These are phyloP conservation scores for Colletotrichum musae DNA, from an alignment of 2,329 filamentous ascomycete species.

Conservation along the genomic window DNA sequence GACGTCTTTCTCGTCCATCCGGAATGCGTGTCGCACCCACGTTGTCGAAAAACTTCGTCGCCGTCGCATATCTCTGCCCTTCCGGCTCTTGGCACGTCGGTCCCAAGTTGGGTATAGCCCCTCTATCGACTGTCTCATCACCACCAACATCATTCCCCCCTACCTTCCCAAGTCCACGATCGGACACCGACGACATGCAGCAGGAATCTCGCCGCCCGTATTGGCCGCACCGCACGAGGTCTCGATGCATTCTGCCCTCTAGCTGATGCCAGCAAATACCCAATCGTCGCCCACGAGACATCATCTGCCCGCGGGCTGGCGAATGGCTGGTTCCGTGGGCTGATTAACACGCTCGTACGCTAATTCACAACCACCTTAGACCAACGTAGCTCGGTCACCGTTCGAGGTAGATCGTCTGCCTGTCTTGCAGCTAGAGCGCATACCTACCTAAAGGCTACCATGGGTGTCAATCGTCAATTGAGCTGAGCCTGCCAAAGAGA, in stretches of 20 bases:
- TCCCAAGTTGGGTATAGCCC: constrained; percentile 32
- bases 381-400: constrained; percentile 6
- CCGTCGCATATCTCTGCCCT: constrained; percentile 6
- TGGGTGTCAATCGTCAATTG: too few species aligned
- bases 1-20: constrained; percentile 26
- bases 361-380: background rate
- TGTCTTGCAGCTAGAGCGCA: too few species aligned
- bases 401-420: constrained; percentile 15
- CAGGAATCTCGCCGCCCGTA: constrained; percentile 5
- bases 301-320: background rate
- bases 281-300: constrained; percentile 9
- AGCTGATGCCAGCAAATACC: constrained; percentile 18
- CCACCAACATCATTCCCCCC: background rate
- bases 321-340: background rate
- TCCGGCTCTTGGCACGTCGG: constrained; percentile 37
- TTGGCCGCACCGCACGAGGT: background rate
- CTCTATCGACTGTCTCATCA: background rate
- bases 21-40: constrained; percentile 35
- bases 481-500: too few species aligned
- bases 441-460: too few species aligned
- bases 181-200: background rate
- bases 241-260: constrained; percentile 15
- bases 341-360: constrained; percentile 7
- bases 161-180: constrained; percentile 3
- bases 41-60: constrained; percentile 34